Evolutionary conservation across 129 eudicot genomes (phyloP).

Genomic region (Solidago caesia): DNA sequence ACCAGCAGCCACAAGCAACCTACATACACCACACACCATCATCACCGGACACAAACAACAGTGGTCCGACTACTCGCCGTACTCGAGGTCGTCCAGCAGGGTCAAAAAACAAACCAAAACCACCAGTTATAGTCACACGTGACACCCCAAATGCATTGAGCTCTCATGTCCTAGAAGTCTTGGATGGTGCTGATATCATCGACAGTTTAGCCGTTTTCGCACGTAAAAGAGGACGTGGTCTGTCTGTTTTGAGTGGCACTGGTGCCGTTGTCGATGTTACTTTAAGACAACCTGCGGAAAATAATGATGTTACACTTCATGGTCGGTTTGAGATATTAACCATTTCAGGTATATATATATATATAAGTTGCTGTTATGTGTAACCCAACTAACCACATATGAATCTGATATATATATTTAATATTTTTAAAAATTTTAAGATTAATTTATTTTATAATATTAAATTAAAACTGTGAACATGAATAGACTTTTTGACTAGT

Average conservation of each 20-base stretch:
- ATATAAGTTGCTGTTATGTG: neutral
- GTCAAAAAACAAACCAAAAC: slow-evolving; percentile 63
- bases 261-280: slow-evolving; percentile 57
- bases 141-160: slow-evolving; percentile 60
- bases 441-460: too few relatives aligned
- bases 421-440: neutral
- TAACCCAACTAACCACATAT: too few relatives aligned
- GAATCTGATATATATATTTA: too few relatives aligned
- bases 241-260: slow-evolving; percentile 57
- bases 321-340: slow-evolving; percentile 64
- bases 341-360: slow-evolving; percentile 39
- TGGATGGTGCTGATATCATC: slow-evolving; percentile 51
- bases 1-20: neutral
- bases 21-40: neutral
- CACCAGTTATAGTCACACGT: slow-evolving; percentile 58
- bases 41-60: slow-evolving; percentile 14
- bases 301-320: slow-evolving; percentile 49
- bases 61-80: slow-evolving; percentile 44
- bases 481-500: neutral
- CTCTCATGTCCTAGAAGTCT: slow-evolving; percentile 60
- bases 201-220: slow-evolving; percentile 50
- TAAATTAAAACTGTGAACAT: too few relatives aligned
- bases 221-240: slow-evolving; percentile 63
- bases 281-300: slow-evolving; percentile 56
- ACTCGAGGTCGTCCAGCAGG: slow-evolving; percentile 76